phyloP scores from a whole-genome alignment of 805 yeast genomes.

The Teunomyces kruisii region DNA sequence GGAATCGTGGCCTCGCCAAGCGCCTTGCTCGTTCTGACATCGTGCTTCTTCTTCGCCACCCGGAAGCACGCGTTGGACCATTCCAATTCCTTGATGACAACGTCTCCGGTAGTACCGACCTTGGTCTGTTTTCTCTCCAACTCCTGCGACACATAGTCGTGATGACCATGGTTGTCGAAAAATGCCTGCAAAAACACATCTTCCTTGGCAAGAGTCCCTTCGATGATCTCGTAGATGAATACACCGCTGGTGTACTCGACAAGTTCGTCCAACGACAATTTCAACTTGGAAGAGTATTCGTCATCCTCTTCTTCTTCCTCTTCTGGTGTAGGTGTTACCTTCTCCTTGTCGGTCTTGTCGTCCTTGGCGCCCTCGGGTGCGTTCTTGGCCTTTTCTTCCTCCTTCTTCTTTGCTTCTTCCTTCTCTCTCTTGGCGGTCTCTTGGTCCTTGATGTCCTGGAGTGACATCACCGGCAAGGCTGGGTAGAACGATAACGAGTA shows the following conservation, averaged over 20 bases:
- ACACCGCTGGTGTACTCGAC: conserved; percentile 70
- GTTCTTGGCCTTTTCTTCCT: conserved; percentile 25
- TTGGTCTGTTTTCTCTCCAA: conserved; percentile 42
- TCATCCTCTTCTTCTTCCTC: conserved; percentile 31
- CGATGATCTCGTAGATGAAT: conserved; percentile 62
- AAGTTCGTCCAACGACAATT: conserved; percentile 59
- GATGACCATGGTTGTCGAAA: conserved; percentile 72
- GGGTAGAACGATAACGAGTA: conserved; percentile 86
- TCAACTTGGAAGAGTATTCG: conserved; percentile 31
- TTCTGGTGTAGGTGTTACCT: conserved; percentile 26
- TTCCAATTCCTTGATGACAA: conserved; percentile 72
- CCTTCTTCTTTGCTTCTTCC: conserved; percentile 32
- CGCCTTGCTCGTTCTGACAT: conserved; percentile 55
- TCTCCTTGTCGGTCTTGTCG: conserved; percentile 28
- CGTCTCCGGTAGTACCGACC: conserved; percentile 61
- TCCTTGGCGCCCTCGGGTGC: conserved; percentile 11
- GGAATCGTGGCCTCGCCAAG: conserved; percentile 66
- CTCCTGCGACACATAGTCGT: conserved; percentile 57
- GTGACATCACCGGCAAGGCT: conserved; percentile 69
- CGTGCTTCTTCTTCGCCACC: conserved; percentile 53
- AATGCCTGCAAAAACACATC: conserved; percentile 69
- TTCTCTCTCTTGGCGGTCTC: conserved; percentile 23
- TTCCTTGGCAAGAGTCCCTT: conserved; percentile 54
- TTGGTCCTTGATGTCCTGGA: conserved; percentile 67
- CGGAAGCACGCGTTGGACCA: conserved; percentile 67